A percentile compares a stretch with the other conserved stretches of the same genome.
phyloP scores from a whole-genome alignment of 192 early-diverging fungal genomes.

The Coemansia asiatica region DNA sequence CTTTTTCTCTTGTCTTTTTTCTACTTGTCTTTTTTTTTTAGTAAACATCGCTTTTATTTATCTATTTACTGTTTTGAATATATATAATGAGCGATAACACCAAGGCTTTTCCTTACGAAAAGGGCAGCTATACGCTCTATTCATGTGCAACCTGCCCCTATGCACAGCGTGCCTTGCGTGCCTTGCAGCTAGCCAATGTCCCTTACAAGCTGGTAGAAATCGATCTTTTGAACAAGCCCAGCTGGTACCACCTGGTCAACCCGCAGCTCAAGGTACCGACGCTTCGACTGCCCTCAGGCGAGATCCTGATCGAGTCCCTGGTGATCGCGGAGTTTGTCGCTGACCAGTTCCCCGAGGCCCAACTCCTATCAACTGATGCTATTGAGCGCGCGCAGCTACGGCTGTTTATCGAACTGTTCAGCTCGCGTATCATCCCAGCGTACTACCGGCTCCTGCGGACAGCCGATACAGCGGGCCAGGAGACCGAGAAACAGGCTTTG shows the following conservation, averaged over 20 bases:
- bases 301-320: slow-evolving; percentile 64
- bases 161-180: slow-evolving; percentile 67
- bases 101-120: slow-evolving; percentile 25
- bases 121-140: slow-evolving; percentile 54
- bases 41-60: no score
- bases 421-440: slow-evolving; percentile 14
- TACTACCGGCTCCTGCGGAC: slow-evolving; percentile 18
- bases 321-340: slow-evolving; percentile 67
- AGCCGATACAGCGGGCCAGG: slow-evolving; percentile 17
- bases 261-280: slow-evolving; percentile 73
- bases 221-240: slow-evolving; percentile 67
- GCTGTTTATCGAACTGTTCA: slow-evolving; percentile 37
- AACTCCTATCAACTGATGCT: slow-evolving; percentile 27
- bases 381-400: slow-evolving; percentile 46
- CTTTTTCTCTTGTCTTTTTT: no score
- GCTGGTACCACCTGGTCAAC: slow-evolving; percentile 65
- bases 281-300: slow-evolving; percentile 56
- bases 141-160: slow-evolving; percentile 61
- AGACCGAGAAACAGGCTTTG: slow-evolving; percentile 13
- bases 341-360: slow-evolving; percentile 61
- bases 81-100: no score
- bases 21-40: no score
- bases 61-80: no score
- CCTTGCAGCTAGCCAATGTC: slow-evolving; percentile 59
- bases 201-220: slow-evolving; percentile 61